Conservation (phyloP, 2,329 filamentous ascomycete species). For the Colletotrichum spinosum region DNA sequence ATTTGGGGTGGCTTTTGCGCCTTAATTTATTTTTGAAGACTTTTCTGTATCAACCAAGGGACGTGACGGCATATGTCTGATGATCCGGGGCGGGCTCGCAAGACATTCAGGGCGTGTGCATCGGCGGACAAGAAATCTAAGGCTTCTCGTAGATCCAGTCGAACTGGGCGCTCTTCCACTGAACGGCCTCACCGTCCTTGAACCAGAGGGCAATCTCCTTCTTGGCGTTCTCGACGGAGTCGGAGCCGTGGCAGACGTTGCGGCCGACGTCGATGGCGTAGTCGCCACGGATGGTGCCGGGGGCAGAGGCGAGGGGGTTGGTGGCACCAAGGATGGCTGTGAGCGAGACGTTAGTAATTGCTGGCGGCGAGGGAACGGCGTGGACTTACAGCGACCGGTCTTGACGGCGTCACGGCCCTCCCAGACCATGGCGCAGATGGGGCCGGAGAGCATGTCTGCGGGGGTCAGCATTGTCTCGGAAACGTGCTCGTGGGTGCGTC, state of each 20-base stretch:
- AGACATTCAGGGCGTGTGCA: conserved; percentile 15
- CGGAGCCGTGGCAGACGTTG: conserved; percentile 99
- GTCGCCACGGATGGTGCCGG: conserved; percentile 98
- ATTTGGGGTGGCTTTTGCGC: conserved; percentile 27
- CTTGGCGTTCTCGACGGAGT: conserved; percentile 98
- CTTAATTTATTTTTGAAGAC: conserved; percentile 31
- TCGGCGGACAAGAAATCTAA: conserved; percentile 46
- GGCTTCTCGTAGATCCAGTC: conserved; percentile 98
- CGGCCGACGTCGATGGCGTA: conserved; percentile 85
- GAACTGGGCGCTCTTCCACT: conserved; percentile 85
- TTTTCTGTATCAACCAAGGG: conserved; percentile 34
- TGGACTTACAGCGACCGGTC: conserved; percentile 85
- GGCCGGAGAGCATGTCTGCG: conserved; percentile 94
- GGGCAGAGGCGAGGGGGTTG: conserved; percentile 94
- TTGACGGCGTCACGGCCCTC: conserved; percentile 99
- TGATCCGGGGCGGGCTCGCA: neutral
- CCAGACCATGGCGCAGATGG: conserved; percentile 99
- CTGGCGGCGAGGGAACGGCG: conserved; percentile 37
- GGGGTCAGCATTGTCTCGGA: conserved; percentile 37
- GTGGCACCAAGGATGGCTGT: conserved; percentile 94
- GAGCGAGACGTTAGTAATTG: conserved; percentile 24
- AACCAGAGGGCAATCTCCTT: conserved; percentile 99
- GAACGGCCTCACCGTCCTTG: conserved; percentile 85
- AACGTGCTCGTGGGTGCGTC: neutral
- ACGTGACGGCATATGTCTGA: conserved; percentile 20